Conservation (phyloP, 208 protist species). For the Trypanosoma melophagium region DNA sequence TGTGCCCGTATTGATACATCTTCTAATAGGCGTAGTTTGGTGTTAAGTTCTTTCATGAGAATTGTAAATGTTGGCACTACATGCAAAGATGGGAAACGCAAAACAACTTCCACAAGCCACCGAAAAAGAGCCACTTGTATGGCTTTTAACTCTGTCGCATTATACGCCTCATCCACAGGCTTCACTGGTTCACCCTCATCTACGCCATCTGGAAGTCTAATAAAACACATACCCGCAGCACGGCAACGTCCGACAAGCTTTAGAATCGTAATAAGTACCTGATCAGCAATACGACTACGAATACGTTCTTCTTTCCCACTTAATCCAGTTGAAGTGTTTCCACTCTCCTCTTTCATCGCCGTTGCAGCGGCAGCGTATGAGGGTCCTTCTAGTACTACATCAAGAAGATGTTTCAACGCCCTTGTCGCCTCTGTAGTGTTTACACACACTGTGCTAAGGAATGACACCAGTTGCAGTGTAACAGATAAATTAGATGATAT, state of each 20-base stretch:
- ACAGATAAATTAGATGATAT: constrained; percentile 13
- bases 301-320: not conserved
- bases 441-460: constrained; percentile 20
- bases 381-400: constrained; percentile 12
- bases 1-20: not conserved
- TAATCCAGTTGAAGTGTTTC: not conserved
- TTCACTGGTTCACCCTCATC: constrained; percentile 34
- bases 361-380: not conserved
- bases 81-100: constrained; percentile 19
- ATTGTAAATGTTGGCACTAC: constrained; percentile 21
- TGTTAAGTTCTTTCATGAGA: constrained; percentile 16
- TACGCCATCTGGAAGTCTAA: constrained; percentile 27
- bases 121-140: constrained; percentile 18
- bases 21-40: constrained; percentile 17
- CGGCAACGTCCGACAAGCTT: constrained; percentile 28
- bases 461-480: constrained; percentile 14
- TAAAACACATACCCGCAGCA: constrained; percentile 23
- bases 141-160: constrained; percentile 9
- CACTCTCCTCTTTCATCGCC: not conserved
- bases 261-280: constrained; percentile 14
- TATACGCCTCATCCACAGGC: constrained; percentile 26
- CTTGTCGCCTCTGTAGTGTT: constrained; percentile 11
- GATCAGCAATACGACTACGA: constrained; percentile 15
- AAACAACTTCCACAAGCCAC: constrained; percentile 26
- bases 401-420: constrained; percentile 23